phyloP scores from a whole-genome alignment of 129 eudicot genomes.

The Flaveria trinervia region DNA sequence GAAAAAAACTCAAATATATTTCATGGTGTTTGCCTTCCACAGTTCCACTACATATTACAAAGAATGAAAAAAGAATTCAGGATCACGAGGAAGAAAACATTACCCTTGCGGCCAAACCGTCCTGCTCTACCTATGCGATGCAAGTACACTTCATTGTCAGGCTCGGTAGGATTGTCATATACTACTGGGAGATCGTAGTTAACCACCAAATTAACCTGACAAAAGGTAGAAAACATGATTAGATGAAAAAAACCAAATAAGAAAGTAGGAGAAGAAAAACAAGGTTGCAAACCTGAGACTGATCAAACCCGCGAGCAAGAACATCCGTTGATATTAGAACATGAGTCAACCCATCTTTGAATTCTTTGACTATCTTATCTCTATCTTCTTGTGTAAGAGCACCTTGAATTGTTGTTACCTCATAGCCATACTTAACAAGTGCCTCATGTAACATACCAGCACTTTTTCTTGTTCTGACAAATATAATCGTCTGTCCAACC shows the following conservation, averaged over 20 bases:
- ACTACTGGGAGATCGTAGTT: slow-evolving; percentile 73
- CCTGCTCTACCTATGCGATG: slow-evolving; percentile 95
- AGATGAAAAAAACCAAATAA: neutral
- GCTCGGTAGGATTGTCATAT: slow-evolving; percentile 45
- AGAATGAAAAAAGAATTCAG: too few relatives aligned
- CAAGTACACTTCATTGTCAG: slow-evolving; percentile 75
- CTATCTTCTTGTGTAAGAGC: slow-evolving; percentile 65
- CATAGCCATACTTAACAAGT: slow-evolving; percentile 59
- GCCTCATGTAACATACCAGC: slow-evolving; percentile 58
- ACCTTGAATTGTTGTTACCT: slow-evolving; percentile 85
- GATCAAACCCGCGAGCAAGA: slow-evolving; percentile 93
- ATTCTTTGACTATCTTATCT: slow-evolving; percentile 82
- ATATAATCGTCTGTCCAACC: slow-evolving; percentile 75
- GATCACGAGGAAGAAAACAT: neutral
- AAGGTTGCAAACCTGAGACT: slow-evolving; percentile 52
- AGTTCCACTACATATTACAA: neutral
- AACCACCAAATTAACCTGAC: slow-evolving; percentile 82
- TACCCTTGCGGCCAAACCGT: slow-evolving; percentile 91
- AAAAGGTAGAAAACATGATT: neutral
- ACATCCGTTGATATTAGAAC: slow-evolving; percentile 86
- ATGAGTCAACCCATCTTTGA: slow-evolving; percentile 75
- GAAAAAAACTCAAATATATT: neutral
- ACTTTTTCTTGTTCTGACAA: slow-evolving; percentile 63
- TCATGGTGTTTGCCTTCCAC: neutral
- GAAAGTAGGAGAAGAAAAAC: neutral